These are phyloP conservation scores for Paradendryphiella salina DNA, from an alignment of 2,329 filamentous ascomycete genomes.

Conservation along the genomic window DNA sequence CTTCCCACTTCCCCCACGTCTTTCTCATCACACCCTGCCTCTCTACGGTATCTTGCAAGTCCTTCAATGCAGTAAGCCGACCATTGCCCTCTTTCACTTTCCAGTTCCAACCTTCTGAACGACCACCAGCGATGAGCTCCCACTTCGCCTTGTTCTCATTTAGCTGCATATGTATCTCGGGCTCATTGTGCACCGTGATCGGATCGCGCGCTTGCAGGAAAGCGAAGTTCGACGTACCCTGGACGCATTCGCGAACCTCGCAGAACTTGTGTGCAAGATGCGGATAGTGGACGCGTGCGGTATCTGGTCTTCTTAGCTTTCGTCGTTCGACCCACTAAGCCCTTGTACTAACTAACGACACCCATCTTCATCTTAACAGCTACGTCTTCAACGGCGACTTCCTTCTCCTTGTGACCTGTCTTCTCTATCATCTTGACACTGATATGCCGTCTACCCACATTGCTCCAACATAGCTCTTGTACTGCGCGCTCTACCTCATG, in stretches of 20 bases:
- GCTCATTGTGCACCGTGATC: constrained; percentile 1
- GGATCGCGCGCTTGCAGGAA: constrained; percentile 18
- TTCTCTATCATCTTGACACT: constrained; percentile 5
- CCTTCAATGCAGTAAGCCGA: constrained; percentile 14
- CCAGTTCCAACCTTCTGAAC: constrained; percentile 4
- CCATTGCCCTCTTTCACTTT: constrained; percentile 10
- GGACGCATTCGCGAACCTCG: constrained; percentile 14
- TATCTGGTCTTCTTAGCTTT: constrained; percentile 2
- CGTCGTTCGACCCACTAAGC: too few relatives aligned
- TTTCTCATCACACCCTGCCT: constrained; percentile 10
- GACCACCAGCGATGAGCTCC: constrained; percentile 12
- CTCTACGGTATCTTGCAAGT: constrained; percentile 11
- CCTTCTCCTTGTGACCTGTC: constrained; percentile 5
- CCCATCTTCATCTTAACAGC: constrained; percentile 18
- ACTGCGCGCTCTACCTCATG: constrained; percentile 12
- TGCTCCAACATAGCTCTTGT: constrained; percentile 7
- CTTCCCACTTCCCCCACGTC: constrained; percentile 14
- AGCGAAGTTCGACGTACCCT: constrained; percentile 6
- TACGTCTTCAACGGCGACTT: constrained; percentile 9
- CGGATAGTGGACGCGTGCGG: constrained; percentile 13
- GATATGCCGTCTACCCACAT: constrained; percentile 6
- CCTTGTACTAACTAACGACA: constrained; percentile 14
- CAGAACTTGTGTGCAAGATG: constrained; percentile 11
- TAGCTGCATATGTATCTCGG: background rate
- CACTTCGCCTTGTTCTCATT: constrained; percentile 11